Percentiles rank a stretch among this genome's conserved stretches.
These are phyloP conservation scores for Linnemannia elongata DNA, from an alignment of 192 early-diverging fungal genomes.

Conservation along the genomic window DNA sequence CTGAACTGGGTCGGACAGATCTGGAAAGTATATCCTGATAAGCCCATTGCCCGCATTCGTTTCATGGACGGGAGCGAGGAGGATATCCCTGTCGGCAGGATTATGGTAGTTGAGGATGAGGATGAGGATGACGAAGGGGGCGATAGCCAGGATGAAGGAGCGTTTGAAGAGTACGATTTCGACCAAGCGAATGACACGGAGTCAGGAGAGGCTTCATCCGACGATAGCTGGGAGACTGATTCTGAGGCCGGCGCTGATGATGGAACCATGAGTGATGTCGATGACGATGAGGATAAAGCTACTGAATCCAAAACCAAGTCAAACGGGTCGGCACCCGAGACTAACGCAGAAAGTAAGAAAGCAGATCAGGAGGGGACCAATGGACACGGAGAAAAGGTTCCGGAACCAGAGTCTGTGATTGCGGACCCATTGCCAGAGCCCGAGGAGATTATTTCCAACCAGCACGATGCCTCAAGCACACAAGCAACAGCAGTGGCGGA, in stretches of 20 bases:
- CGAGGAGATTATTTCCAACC: slow-evolving; percentile 12
- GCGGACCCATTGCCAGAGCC: slow-evolving; percentile 28
- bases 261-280: slow-evolving; percentile 33
- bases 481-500: not conserved
- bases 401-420: not conserved
- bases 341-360: not conserved
- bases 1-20: slow-evolving; percentile 67
- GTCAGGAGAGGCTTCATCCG: slow-evolving; percentile 34
- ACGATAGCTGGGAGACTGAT: slow-evolving; percentile 59
- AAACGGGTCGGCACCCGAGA: not conserved
- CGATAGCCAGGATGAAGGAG: slow-evolving; percentile 31
- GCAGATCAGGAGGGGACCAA: not conserved
- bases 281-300: slow-evolving; percentile 30
- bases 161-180: slow-evolving; percentile 58
- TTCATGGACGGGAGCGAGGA: slow-evolving; percentile 53
- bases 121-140: slow-evolving; percentile 56
- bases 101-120: slow-evolving; percentile 56
- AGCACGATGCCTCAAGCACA: not conserved
- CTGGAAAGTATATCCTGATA: slow-evolving; percentile 47
- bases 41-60: slow-evolving; percentile 49
- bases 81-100: slow-evolving; percentile 39
- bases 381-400: not conserved
- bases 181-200: slow-evolving; percentile 21
- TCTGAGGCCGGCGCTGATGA: slow-evolving; percentile 58
- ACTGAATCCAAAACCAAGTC: not conserved